phyloP scores from a whole-genome alignment of 352 stramenopile genomes.

The Globisporangium spinosum region DNA sequence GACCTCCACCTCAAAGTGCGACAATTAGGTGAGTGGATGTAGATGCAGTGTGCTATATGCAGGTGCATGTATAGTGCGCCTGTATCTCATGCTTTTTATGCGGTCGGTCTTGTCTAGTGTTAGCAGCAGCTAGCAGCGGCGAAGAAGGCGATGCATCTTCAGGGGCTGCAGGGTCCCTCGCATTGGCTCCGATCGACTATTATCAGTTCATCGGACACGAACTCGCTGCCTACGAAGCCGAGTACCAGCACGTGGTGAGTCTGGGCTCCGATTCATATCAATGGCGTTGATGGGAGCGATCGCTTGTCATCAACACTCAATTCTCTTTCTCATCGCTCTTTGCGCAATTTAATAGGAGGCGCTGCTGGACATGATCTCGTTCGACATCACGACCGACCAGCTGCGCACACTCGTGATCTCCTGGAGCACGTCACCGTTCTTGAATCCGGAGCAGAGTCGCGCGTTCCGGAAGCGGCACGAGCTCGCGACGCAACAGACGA shows the following conservation, averaged over 20 bases:
- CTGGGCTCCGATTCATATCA: no score
- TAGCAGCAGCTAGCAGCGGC: not conserved
- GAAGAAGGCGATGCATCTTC: not conserved
- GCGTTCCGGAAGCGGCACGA: conserved; percentile 42
- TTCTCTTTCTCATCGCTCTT: not conserved
- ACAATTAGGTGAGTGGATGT: conserved; percentile 1
- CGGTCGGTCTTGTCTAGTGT: conserved; percentile 12
- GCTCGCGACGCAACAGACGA: conserved; percentile 9
- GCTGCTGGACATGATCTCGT: conserved; percentile 59
- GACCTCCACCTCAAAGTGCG: conserved; percentile 36
- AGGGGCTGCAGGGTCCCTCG: conserved; percentile 13
- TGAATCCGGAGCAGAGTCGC: conserved; percentile 44
- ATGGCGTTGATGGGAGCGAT: not conserved
- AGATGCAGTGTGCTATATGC: not conserved
- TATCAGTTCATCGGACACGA: conserved; percentile 68
- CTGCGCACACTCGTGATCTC: conserved; percentile 77
- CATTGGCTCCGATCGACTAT: conserved; percentile 55
- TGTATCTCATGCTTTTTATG: not conserved
- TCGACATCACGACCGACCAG: conserved; percentile 64
- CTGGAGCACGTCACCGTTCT: conserved; percentile 77
- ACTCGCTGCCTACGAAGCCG: conserved; percentile 67
- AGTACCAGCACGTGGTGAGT: conserved; percentile 79
- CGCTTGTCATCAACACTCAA: not conserved
- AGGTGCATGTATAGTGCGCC: not conserved
- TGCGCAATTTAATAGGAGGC: conserved; percentile 35